These are phyloP conservation scores for Pelargonium fulgidum DNA, from an alignment of 441 rosid genomes.

Conservation along the genomic window DNA sequence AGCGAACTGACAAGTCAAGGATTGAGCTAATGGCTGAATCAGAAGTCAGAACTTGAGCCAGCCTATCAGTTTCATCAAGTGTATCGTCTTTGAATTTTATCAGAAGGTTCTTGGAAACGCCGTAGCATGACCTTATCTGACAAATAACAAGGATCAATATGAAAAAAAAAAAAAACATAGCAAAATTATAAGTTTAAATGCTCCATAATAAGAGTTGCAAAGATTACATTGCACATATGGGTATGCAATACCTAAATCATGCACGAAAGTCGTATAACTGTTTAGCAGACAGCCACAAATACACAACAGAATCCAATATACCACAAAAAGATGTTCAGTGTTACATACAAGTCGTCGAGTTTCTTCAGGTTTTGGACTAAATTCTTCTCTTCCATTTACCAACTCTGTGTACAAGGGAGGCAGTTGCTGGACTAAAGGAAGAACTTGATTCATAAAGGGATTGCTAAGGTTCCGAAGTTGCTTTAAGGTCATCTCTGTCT, in stretches of 20 bases:
- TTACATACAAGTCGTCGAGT: conserved; percentile 79
- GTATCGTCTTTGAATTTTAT: conserved; percentile 81
- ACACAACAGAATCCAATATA: too few species aligned
- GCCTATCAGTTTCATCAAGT: conserved; percentile 74
- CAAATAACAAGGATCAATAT: conserved; percentile 18
- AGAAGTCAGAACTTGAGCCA: conserved; percentile 83
- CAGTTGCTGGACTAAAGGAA: conserved; percentile 88
- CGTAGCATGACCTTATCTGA: conserved; percentile 87
- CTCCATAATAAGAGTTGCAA: too few species aligned
- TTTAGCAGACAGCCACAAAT: too few species aligned
- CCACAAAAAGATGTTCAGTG: too few species aligned
- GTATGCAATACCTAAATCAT: background rate
- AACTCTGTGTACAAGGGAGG: conserved; percentile 96
- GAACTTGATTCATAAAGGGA: conserved; percentile 85
- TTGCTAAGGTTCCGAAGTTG: conserved; percentile 82
- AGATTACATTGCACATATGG: too few species aligned
- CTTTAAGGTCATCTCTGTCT: conserved; percentile 94
- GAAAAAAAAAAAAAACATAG: background rate
- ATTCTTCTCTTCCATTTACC: conserved; percentile 86
- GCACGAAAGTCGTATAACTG: background rate
- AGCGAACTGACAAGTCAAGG: conserved; percentile 91
- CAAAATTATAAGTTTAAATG: too few species aligned
- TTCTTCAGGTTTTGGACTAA: conserved; percentile 90
- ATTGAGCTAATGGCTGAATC: conserved; percentile 83
- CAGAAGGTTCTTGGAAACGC: conserved; percentile 83